Evolutionary conservation across 2,329 filamentous ascomycete species (phyloP), one percentile per base, ranked within the genome.

Genomic region (Fusarium sp.): DNA sequence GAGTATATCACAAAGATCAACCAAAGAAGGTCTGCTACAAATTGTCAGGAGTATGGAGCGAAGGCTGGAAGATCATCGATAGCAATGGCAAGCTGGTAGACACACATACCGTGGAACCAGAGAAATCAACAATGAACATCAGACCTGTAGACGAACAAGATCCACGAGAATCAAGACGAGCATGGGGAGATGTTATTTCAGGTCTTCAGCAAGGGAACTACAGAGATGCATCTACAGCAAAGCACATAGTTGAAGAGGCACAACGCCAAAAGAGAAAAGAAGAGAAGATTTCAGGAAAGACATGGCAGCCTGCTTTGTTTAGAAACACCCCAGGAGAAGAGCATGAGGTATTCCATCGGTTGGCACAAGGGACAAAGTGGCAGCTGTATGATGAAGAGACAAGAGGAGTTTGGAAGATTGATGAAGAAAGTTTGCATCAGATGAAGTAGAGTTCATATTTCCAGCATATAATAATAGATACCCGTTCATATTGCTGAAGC

Each of bases 221-320:
- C 85, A 88, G 93, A 57, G 82, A 84, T 8, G 92, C 91, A 0
- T 87, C 88, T 0, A 79, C 80, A 1, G 91, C 94, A 75, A 97
- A 97, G 82, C 87, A 86, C 9, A 89, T 90, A 75, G 92, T 97
- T 58, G 94, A 97, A 78, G 91, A 94, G 74, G 88, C 88, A 30
- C 94, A 97, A 81, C 86, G 94, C 15, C 88, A 91, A 63, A 83
- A 95, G 82, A 86, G 94, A 63, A 87, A 87, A 72, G 80, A 85
- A 55, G 92, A 96, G 77, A 86, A 86, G 70, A 84, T 84, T 15
- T 74, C 75, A 36, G 82, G 59, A 8, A 57, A 57, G 6, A 8
- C 42, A 2, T 74, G 72, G 72, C 34, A 73, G n/a, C 67, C 69
- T 0, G 41, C 61, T 3, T 46, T 74, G 0, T 74, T 74, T 9